Evolutionary conservation across 257 asterid species (phyloP).

Genomic region (Eustoma russellianum): DNA sequence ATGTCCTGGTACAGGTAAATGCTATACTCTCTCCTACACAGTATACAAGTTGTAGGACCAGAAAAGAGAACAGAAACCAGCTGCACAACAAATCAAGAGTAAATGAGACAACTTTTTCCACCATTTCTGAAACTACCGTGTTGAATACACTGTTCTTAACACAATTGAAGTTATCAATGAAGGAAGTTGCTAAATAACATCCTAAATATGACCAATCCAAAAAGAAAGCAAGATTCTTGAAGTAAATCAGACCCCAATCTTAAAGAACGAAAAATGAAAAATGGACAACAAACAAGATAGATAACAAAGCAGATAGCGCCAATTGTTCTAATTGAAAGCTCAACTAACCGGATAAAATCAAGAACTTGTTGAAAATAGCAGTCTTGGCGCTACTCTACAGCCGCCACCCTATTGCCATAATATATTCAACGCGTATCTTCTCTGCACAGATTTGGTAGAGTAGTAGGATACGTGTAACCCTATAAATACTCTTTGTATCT

Average conservation of each 20-base stretch:
- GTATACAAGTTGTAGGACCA: not conserved
- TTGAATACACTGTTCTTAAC: not conserved
- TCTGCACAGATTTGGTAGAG: too few relatives aligned
- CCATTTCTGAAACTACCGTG: conserved; percentile 5
- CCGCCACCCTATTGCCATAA: too few relatives aligned
- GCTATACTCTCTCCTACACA: not conserved
- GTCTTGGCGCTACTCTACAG: too few relatives aligned
- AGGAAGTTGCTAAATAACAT: not conserved
- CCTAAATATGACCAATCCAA: too few relatives aligned
- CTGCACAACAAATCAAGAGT: conserved; percentile 7
- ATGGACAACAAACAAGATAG: not conserved
- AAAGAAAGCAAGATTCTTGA: too few relatives aligned
- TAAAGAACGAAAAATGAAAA: too few relatives aligned
- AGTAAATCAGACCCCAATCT: too few relatives aligned
- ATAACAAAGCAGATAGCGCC: not conserved
- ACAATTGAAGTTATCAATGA: not conserved
- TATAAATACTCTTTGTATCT: too few relatives aligned
- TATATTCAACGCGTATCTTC: too few relatives aligned
- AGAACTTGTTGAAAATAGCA: too few relatives aligned
- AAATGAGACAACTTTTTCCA: conserved; percentile 5
- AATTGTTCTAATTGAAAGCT: not conserved
- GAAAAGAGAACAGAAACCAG: conserved; percentile 9
- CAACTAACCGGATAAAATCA: conserved; percentile 5
- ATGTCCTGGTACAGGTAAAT: too few relatives aligned
- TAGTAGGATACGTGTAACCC: too few relatives aligned